Percentiles rank a stretch among this genome's conserved stretches.
phyloP scores from a whole-genome alignment of 108 stramenopile species.

The Phaeodactylum tricornutum region DNA sequence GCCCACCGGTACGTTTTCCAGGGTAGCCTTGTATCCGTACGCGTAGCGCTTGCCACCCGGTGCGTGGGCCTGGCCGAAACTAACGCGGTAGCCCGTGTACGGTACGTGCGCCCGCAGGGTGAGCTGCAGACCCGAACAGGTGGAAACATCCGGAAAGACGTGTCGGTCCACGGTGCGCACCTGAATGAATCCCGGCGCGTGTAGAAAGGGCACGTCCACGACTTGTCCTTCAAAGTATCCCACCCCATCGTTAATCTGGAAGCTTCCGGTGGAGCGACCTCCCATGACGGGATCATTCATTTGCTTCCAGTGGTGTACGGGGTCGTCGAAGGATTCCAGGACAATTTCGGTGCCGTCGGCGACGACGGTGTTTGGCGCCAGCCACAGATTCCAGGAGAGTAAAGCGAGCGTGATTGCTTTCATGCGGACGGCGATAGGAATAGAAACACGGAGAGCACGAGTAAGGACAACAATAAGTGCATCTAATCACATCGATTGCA shows the following conservation, averaged over 20 bases:
- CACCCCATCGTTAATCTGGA: slow-evolving; percentile 19
- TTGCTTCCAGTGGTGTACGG: slow-evolving; percentile 14
- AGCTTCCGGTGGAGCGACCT: slow-evolving; percentile 18
- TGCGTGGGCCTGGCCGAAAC: slow-evolving; percentile 29
- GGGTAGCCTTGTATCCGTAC: slow-evolving; percentile 26
- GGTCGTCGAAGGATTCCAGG: slow-evolving; percentile 22
- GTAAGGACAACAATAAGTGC: no score
- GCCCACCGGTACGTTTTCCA: slow-evolving; percentile 4
- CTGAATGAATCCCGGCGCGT: slow-evolving; percentile 38
- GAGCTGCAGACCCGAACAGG: slow-evolving; percentile 15
- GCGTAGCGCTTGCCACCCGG: slow-evolving; percentile 22
- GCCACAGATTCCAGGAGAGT: no score
- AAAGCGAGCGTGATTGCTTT: no score
- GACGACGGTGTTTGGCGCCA: no score
- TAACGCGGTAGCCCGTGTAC: slow-evolving; percentile 24
- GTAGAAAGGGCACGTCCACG: slow-evolving; percentile 28
- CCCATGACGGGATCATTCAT: slow-evolving; percentile 58
- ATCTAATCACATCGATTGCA: no score
- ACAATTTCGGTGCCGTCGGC: slow-evolving; percentile 9
- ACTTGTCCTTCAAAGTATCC: slow-evolving; percentile 29
- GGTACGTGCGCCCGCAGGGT: slow-evolving; percentile 2
- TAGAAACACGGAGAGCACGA: no score
- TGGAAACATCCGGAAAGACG: slow-evolving; percentile 27
- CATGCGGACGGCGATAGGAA: no score
- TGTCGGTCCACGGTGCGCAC: slow-evolving; percentile 4